A percentile compares a stretch with the other conserved stretches of the same genome.
Conservation (phyloP, 495 filamentous ascomycete species). For the Penicillium goetzii region DNA sequence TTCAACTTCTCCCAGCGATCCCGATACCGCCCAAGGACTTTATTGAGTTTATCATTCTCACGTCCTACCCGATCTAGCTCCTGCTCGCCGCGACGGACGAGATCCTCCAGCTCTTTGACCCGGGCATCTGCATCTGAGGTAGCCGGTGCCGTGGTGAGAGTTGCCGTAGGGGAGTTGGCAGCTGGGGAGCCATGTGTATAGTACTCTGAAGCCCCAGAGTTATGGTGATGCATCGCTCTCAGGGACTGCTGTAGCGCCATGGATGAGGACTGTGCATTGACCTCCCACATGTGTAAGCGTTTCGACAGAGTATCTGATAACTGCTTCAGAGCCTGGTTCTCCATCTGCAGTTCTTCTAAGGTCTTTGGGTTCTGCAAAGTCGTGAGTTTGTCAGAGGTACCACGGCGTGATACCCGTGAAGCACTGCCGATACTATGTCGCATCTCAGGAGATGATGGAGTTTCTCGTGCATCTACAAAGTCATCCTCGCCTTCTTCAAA, state of each 20-base stretch:
- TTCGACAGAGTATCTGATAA: constrained; percentile 77
- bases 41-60: constrained; percentile 71
- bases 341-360: constrained; percentile 79
- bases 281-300: constrained; percentile 82
- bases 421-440: constrained; percentile 38
- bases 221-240: constrained; percentile 63
- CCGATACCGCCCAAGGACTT: constrained; percentile 68
- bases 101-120: constrained; percentile 53
- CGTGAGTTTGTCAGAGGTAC: constrained; percentile 33
- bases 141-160: constrained; percentile 27
- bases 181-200: constrained; percentile 30
- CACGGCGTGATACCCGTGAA: constrained; percentile 25
- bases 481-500: constrained; percentile 70
- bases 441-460: constrained; percentile 55
- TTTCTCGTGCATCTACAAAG: constrained; percentile 87
- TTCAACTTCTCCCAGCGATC: constrained; percentile 86
- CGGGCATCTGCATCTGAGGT: constrained; percentile 41
- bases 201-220: constrained; percentile 42
- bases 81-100: constrained; percentile 49
- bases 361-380: constrained; percentile 54
- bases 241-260: constrained; percentile 81
- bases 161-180: constrained; percentile 31
- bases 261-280: constrained; percentile 77
- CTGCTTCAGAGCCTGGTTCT: constrained; percentile 76
- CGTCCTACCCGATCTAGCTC: constrained; percentile 61